These are phyloP conservation scores for Cyamopsis tetragonoloba DNA, from an alignment of 306 rosid species.

Conservation along the genomic window DNA sequence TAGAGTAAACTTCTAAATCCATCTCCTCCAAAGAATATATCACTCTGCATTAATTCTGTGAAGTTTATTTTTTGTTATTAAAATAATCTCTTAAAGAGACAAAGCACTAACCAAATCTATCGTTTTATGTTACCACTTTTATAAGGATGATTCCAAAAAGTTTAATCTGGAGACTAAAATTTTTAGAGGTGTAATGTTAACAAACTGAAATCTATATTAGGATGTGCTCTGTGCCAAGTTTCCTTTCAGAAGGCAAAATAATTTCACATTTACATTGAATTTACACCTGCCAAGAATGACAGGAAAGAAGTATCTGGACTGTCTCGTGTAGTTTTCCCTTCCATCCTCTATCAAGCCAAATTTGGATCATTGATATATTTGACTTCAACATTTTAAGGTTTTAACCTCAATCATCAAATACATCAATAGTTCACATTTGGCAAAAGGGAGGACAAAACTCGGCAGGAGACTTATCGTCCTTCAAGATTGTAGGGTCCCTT, in stretches of 20 bases:
- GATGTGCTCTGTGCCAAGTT: neutral
- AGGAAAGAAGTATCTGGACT: too few relatives aligned
- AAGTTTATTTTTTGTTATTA: neutral
- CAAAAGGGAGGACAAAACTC: too few relatives aligned
- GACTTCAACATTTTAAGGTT: too few relatives aligned
- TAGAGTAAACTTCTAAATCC: too few relatives aligned
- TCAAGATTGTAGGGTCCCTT: slow-evolving; percentile 19
- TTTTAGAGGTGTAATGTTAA: neutral
- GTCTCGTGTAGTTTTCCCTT: too few relatives aligned
- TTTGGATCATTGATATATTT: too few relatives aligned
- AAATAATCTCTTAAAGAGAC: neutral
- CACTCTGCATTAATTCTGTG: neutral
- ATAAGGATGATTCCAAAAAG: neutral
- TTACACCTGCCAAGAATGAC: slow-evolving; percentile 14
- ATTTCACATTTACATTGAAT: slow-evolving; percentile 16
- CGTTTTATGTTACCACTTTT: neutral
- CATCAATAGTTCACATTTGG: too few relatives aligned
- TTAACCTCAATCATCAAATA: too few relatives aligned
- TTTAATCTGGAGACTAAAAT: neutral
- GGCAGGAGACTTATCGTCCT: too few relatives aligned
- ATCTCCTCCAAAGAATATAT: too few relatives aligned
- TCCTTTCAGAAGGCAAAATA: neutral
- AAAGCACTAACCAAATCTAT: neutral
- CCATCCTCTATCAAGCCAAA: too few relatives aligned
- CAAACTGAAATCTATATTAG: neutral